Conservation (phyloP, 345 rosid genomes). For the Geranium brycei region DNA sequence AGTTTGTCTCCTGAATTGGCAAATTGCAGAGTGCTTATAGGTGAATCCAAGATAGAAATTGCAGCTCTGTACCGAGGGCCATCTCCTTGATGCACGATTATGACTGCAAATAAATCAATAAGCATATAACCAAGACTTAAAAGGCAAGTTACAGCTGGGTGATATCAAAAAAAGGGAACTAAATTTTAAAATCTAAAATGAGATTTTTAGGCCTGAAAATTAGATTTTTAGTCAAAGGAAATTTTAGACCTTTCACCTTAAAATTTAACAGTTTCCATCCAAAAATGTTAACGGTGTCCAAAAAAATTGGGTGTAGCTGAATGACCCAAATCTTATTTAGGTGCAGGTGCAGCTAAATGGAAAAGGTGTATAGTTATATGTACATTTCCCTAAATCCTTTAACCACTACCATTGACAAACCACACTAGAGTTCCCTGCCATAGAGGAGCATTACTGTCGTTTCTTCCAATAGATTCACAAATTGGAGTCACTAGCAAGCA, state of each 20-base stretch:
- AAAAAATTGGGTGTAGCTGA: too few relatives aligned
- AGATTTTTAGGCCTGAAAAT: too few relatives aligned
- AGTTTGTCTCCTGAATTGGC: slow-evolving; percentile 44
- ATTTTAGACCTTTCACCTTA: too few relatives aligned
- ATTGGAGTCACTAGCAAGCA: not conserved
- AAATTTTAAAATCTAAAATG: too few relatives aligned
- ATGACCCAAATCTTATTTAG: too few relatives aligned
- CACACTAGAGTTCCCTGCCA: not conserved
- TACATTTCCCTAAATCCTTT: too few relatives aligned
- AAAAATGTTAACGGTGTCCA: too few relatives aligned
- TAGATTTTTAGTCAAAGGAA: too few relatives aligned
- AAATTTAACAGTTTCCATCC: too few relatives aligned
- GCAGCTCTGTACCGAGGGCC: slow-evolving; percentile 59
- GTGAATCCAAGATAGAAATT: slow-evolving; percentile 50
- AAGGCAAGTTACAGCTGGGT: not conserved
- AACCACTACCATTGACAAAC: too few relatives aligned
- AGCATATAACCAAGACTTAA: not conserved
- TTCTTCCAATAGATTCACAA: not conserved
- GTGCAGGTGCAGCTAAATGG: too few relatives aligned
- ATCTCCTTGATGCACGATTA: slow-evolving; percentile 37
- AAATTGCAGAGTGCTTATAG: slow-evolving; percentile 38
- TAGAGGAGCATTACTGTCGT: not conserved
- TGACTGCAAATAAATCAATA: slow-evolving; percentile 34
- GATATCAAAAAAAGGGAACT: not conserved
- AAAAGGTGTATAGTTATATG: too few relatives aligned